Evolutionary conservation across 768 basidiomycete species (phyloP).

Genomic region (Hygrophorus pudorinus): DNA sequence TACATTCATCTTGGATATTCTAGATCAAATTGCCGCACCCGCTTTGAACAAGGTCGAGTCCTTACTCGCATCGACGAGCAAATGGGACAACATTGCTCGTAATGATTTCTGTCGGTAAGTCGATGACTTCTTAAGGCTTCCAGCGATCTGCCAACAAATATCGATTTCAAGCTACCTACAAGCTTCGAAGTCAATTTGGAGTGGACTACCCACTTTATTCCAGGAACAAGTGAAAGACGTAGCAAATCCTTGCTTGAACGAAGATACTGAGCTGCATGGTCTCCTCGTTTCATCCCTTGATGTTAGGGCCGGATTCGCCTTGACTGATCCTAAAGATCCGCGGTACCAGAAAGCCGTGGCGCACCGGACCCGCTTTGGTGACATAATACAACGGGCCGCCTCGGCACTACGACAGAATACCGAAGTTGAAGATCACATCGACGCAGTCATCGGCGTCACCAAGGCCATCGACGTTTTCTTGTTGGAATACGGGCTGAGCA

Average conservation of each 20-base stretch:
- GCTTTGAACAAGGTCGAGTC: slow-evolving; percentile 56
- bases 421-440: slow-evolving; percentile 74
- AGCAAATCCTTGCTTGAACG: slow-evolving; percentile 46
- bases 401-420: slow-evolving; percentile 48
- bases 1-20: slow-evolving; percentile 66
- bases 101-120: slow-evolving; percentile 80
- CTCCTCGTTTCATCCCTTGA: slow-evolving; percentile 58
- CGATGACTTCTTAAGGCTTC: neutral
- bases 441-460: slow-evolving; percentile 67
- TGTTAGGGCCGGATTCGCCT: slow-evolving; percentile 63
- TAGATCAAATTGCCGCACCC: slow-evolving; percentile 59
- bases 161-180: slow-evolving; percentile 42
- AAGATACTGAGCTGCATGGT: slow-evolving; percentile 55
- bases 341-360: slow-evolving; percentile 56
- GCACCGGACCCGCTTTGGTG: slow-evolving; percentile 56
- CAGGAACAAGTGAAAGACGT: slow-evolving; percentile 49
- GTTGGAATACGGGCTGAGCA: slow-evolving; percentile 57
- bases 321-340: slow-evolving; percentile 64
- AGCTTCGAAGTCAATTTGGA: slow-evolving; percentile 66
- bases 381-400: slow-evolving; percentile 59
- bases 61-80: slow-evolving; percentile 42
- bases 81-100: slow-evolving; percentile 56
- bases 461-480: slow-evolving; percentile 70
- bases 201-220: slow-evolving; percentile 63
- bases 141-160: neutral